Percentiles rank a stretch among this genome's conserved stretches.
phyloP scores from a whole-genome alignment of 2,329 filamentous ascomycete genomes.

The Cytospora mali region DNA sequence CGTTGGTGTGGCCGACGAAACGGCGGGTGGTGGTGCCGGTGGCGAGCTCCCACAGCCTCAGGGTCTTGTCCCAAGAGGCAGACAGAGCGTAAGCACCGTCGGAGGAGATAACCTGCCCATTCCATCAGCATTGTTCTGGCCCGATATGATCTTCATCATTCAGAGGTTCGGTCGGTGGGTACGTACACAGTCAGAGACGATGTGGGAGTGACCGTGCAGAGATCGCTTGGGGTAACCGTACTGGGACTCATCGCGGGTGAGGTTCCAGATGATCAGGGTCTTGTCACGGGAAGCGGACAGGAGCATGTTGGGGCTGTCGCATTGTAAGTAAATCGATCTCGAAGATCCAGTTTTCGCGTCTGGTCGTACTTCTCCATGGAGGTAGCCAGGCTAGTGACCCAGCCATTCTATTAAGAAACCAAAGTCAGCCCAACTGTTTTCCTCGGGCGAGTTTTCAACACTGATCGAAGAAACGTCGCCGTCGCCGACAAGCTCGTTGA shows the following conservation, averaged over 20 bases:
- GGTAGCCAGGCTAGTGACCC: constrained; percentile 98
- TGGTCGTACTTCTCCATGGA: constrained; percentile 92
- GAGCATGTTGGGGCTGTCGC: constrained; percentile 92
- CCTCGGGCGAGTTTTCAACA: constrained; percentile 1
- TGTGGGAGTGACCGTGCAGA: constrained; percentile 98
- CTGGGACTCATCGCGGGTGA: constrained; percentile 95
- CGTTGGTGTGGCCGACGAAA: constrained; percentile 99
- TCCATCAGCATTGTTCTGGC: constrained; percentile 40
- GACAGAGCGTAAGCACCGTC: constrained; percentile 99
- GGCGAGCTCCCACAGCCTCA: constrained; percentile 98
- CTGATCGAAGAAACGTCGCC: constrained; percentile 8
- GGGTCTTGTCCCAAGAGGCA: constrained; percentile 99
- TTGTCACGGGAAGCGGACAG: constrained; percentile 97
- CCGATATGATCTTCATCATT: constrained; percentile 1
- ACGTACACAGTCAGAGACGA: constrained; percentile 99
- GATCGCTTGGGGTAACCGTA: constrained; percentile 99
- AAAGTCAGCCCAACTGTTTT: constrained; percentile 33
- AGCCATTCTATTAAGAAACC: constrained; percentile 69
- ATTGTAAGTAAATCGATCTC: constrained; percentile 34
- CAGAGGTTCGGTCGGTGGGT: constrained; percentile 15
- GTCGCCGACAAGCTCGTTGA: constrained; percentile 7
- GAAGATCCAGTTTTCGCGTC: constrained; percentile 20
- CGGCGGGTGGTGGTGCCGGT: constrained; percentile 96
- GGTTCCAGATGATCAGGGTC: constrained; percentile 99
- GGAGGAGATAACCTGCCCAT: constrained; percentile 88